Evolutionary conservation across 495 filamentous ascomycete species (phyloP).

Genomic region (Lophiostoma macrostomum): DNA sequence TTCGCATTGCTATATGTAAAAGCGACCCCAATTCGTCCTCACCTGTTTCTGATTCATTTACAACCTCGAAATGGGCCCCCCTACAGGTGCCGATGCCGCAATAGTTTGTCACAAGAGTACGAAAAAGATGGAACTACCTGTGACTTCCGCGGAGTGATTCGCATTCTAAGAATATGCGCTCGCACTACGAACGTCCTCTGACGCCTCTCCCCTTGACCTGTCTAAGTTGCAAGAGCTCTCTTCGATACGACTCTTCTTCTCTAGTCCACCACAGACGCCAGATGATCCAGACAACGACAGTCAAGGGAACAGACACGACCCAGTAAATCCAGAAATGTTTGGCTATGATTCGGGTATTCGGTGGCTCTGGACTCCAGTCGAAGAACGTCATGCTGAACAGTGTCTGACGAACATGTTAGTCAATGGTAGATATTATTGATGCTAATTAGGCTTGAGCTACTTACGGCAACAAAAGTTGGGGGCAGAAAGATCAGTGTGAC

Average conservation of each 20-base stretch:
- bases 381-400: conserved; percentile 20
- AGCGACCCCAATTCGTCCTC: too few species aligned
- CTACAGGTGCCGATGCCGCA: too few species aligned
- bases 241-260: conserved; percentile 2
- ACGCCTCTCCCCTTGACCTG: too few species aligned
- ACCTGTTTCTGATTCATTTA: too few species aligned
- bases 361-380: conserved; percentile 1
- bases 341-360: neutral
- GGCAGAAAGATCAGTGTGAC: conserved; percentile 15
- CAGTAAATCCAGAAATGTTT: conserved; percentile 28
- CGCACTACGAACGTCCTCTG: too few species aligned
- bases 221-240: too few species aligned
- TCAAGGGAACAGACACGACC: conserved; percentile 21
- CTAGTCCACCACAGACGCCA: conserved; percentile 15
- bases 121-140: too few species aligned
- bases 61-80: too few species aligned
- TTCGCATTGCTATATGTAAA: too few species aligned
- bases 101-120: too few species aligned
- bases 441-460: neutral
- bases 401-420: neutral
- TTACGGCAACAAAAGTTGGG: conserved; percentile 16
- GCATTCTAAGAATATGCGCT: too few species aligned
- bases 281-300: conserved; percentile 4
- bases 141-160: too few species aligned
- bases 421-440: neutral